Evolutionary conservation across 2,329 filamentous ascomycete genomes (phyloP).

Genomic region (Knufia fluminis): DNA sequence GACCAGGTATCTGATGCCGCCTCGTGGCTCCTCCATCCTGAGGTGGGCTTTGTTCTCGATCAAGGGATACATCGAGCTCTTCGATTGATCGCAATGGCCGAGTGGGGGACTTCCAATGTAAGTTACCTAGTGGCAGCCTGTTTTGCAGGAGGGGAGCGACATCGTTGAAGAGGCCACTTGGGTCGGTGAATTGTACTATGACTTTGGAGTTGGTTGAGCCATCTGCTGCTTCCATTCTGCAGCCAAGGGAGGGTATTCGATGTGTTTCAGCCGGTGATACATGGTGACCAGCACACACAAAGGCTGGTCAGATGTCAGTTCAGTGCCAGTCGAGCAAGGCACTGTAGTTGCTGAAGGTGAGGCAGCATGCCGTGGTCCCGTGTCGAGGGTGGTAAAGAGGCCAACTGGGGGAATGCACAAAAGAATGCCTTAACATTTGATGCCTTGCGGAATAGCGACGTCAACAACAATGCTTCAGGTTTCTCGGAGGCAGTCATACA

Average conservation of each 20-base stretch:
- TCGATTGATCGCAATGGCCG: slow-evolving; percentile 88
- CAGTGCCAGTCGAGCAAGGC: not conserved
- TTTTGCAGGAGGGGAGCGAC: slow-evolving; percentile 67
- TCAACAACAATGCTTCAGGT: no score
- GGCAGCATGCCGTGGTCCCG: no score
- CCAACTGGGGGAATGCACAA: not conserved
- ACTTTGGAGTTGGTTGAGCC: slow-evolving; percentile 44
- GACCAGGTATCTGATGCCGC: slow-evolving; percentile 87
- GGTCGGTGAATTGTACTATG: slow-evolving; percentile 92
- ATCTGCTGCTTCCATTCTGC: slow-evolving; percentile 20
- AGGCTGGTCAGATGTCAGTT: not conserved
- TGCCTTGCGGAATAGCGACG: no score
- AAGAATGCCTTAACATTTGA: no score
- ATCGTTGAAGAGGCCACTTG: slow-evolving; percentile 75
- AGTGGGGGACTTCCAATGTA: slow-evolving; percentile 94
- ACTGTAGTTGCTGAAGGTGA: no score
- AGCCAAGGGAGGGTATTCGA: slow-evolving; percentile 7
- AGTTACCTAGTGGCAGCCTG: slow-evolving; percentile 75
- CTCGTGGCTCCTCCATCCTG: slow-evolving; percentile 38
- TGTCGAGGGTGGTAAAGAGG: no score
- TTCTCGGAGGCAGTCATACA: no score
- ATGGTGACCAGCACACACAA: slow-evolving; percentile 13
- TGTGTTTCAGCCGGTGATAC: slow-evolving; percentile 9
- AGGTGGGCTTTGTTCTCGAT: slow-evolving; percentile 48
- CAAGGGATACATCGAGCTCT: slow-evolving; percentile 79